phyloP scores from a whole-genome alignment of 805 yeast genomes.

The Deakozyma indianensis region DNA sequence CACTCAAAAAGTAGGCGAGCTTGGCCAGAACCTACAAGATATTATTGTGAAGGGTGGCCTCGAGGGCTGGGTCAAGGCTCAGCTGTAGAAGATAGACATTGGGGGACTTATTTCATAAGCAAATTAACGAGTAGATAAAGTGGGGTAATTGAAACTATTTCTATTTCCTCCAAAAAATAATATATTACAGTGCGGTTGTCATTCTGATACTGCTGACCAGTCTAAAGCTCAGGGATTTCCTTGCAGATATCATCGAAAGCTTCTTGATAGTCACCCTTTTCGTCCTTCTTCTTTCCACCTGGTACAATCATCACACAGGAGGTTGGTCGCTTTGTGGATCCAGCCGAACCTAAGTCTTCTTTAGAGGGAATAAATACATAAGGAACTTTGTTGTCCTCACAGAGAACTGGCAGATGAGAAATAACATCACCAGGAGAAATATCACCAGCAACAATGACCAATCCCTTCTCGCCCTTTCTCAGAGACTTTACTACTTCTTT shows the following conservation, averaged over 20 bases:
- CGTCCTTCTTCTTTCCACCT: slow-evolving; percentile 68
- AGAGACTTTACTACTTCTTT: slow-evolving; percentile 97
- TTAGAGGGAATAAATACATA: slow-evolving; percentile 90
- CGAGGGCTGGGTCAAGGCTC: slow-evolving; percentile 90
- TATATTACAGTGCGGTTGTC: no score
- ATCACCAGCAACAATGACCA: slow-evolving; percentile 94
- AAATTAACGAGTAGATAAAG: no score
- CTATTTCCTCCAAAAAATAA: no score
- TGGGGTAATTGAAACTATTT: no score
- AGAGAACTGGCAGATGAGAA: slow-evolving; percentile 91
- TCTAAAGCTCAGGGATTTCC: slow-evolving; percentile 40
- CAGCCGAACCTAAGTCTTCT: slow-evolving; percentile 97
- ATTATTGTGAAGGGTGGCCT: slow-evolving; percentile 94
- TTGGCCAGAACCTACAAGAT: slow-evolving; percentile 91
- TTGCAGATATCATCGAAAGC: slow-evolving; percentile 84
- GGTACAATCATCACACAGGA: slow-evolving; percentile 96
- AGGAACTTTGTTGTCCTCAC: slow-evolving; percentile 90
- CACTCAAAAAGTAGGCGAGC: slow-evolving; percentile 83
- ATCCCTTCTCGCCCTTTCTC: slow-evolving; percentile 95
- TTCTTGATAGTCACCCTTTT: slow-evolving; percentile 80
- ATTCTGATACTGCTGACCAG: no score
- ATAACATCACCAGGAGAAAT: slow-evolving; percentile 95
- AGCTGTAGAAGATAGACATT: slow-evolving; percentile 5
- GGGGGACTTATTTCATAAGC: no score
- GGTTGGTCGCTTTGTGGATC: slow-evolving; percentile 98